Evolutionary conservation across 208 protist genomes (phyloP).

Genomic region (Trypanosoma boissoni): DNA sequence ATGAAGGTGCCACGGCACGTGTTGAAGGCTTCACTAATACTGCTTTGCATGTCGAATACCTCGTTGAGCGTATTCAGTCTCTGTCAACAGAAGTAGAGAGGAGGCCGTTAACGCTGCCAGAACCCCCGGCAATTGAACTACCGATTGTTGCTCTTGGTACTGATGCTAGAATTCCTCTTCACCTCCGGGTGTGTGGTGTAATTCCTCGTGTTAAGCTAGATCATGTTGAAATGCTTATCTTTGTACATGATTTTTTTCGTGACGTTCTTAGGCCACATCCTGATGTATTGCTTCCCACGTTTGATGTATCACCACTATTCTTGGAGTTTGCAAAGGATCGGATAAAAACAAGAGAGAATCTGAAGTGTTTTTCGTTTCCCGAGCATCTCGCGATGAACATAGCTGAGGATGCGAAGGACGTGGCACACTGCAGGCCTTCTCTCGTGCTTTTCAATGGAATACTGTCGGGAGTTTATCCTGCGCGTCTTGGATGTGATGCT

Average conservation of each 20-base stretch:
- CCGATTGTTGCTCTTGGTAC: slow-evolving; percentile 55
- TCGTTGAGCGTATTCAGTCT: slow-evolving; percentile 50
- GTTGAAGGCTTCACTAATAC: slow-evolving; percentile 51
- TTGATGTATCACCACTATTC: slow-evolving; percentile 32
- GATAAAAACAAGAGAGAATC: slow-evolving; percentile 23
- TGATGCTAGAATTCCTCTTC: slow-evolving; percentile 30
- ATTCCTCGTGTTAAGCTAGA: slow-evolving; percentile 41
- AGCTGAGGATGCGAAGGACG: slow-evolving; percentile 31
- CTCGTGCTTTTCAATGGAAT: slow-evolving; percentile 51
- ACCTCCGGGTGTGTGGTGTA: slow-evolving; percentile 52
- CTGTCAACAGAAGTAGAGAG: slow-evolving; percentile 31
- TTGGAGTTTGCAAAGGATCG: slow-evolving; percentile 20
- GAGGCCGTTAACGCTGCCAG: slow-evolving; percentile 8
- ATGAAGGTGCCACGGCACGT: slow-evolving; percentile 23
- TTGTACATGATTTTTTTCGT: slow-evolving; percentile 74
- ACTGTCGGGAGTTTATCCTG: slow-evolving; percentile 45
- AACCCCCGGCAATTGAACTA: slow-evolving; percentile 1
- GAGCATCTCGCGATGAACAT: slow-evolving; percentile 76
- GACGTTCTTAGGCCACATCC: slow-evolving; percentile 42
- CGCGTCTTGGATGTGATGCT: slow-evolving; percentile 71
- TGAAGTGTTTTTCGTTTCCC: slow-evolving; percentile 30
- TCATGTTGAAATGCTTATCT: slow-evolving; percentile 17
- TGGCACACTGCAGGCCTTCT: slow-evolving; percentile 31
- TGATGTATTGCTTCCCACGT: slow-evolving; percentile 48
- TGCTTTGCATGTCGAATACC: slow-evolving; percentile 62